Base-by-base conservation (phyloP, 2,329 filamentous ascomycete genomes). In the Botrytis pseudocinerea region DNA sequence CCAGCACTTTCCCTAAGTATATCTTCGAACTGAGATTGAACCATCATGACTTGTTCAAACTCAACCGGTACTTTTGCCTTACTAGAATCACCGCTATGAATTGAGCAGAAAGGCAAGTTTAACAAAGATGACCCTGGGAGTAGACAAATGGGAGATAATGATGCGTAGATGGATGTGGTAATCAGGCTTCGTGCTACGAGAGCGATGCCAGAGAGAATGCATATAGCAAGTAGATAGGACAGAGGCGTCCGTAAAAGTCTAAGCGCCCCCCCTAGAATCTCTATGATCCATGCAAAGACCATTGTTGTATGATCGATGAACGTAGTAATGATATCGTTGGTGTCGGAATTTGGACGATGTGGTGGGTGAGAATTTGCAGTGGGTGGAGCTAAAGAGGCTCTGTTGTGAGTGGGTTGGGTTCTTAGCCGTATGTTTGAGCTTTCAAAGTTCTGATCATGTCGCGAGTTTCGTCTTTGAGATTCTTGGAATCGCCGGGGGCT, bases 21-120 rank as follows among this genome's bases (percentile, higher is more conserved):
- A 73, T 92, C 88, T 81, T 94, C 92, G 72, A 97, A 94, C 42
- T 90, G 87, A n/a, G 88, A 85, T 81, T 97, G 93, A 1, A 92
- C 88, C 28, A 86, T 86, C 85, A 96, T 92, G 35, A 97, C 85
- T 65, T 91, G 88, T 75, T 93, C 90, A 76, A 95, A 95, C 78
- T 94, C 90, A 20, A 72, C 81, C 76, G 76, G 80, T 74, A 61
- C 80, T 75, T 73, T 78, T 46, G 51, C 70, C 42, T 54, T 76
- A 65, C 61, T 76, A 12, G 44, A 65, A 77, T 79, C 57, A 75
- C 74, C 68, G 78, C 77, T 38, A 76, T 73, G 44, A 32, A 70
- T 72, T n/a, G 74, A 76, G 76, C 92, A 95, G 77, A 93, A 92
- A 0, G 91, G 87, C 1, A 94, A 83, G 74, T 87, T 83, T 8